These are phyloP conservation scores for Jatropha multifida DNA, from an alignment of 441 rosid genomes.

Conservation along the genomic window DNA sequence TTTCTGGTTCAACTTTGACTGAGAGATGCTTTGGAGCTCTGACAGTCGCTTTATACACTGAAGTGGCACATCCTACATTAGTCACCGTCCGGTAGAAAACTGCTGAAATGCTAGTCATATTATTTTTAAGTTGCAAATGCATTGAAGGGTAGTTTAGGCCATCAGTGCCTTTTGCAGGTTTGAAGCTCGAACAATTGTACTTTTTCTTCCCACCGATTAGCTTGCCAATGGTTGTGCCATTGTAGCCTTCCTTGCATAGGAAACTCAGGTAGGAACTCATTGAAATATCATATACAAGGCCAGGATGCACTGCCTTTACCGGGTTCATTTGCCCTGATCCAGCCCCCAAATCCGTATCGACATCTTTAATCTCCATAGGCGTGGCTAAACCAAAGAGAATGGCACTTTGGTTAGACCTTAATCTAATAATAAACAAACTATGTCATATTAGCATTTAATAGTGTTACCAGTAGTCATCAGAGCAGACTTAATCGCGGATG, in stretches of 20 bases:
- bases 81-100: conserved; percentile 42
- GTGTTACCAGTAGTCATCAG: conserved; percentile 65
- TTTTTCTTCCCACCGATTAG: conserved; percentile 42
- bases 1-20: conserved; percentile 36
- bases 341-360: conserved; percentile 44
- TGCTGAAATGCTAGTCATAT: conserved; percentile 35
- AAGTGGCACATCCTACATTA: conserved; percentile 44
- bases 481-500: conserved; percentile 82
- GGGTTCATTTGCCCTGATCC: conserved; percentile 71
- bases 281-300: conserved; percentile 54
- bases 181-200: conserved; percentile 40
- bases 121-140: conserved; percentile 31
- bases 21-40: conserved; percentile 39
- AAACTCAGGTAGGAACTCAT: conserved; percentile 47
- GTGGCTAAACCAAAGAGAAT: conserved; percentile 44
- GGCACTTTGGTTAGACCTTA: neutral
- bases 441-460: too few relatives aligned
- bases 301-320: conserved; percentile 53
- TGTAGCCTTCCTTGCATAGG: conserved; percentile 60
- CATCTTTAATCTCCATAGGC: conserved; percentile 45
- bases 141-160: conserved; percentile 75
- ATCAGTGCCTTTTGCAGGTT: conserved; percentile 36
- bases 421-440: neutral
- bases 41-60: conserved; percentile 34
- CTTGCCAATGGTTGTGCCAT: conserved; percentile 30